Evolutionary conservation across 306 rosid species (phyloP), one percentile per base, ranked within the genome.

Genomic region (Castanea sativa): DNA sequence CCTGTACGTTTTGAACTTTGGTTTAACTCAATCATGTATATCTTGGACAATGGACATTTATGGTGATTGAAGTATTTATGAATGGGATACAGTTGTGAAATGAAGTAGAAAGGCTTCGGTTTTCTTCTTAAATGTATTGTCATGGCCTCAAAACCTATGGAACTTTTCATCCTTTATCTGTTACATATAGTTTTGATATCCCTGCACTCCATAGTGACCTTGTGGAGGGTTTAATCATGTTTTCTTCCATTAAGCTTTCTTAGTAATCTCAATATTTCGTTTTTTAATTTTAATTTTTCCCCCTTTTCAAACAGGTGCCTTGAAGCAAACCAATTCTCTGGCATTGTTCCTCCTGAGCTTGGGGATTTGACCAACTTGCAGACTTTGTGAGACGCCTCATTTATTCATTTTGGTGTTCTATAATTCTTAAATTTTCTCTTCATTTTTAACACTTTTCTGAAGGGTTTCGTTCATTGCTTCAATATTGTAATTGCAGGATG

Each of bases 261-360:
- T 43, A 30, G 33, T 20, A 41, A 73, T 75, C 57, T 75, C 60
- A 55, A 21, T 10, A 45, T 14, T 5, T 38, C 5, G 4, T 71
- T 21, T 61, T 41, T 41, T 41, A 41, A 41, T 41, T 41, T 61
- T 27, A 60, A 11, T 27, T 51, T 13, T 33, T 68, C 32, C 5
- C 27, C 56, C 14, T 59, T 74, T 81, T 65, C 29, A 41, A 83
- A 85, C 79, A 94, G 98, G 82, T 11, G 0, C 85, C 97, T 94
- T 79, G 98, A 90, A 90, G 87, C 88, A 67, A 94, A 94, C 82
- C 92, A 85, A 73, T 92, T 92, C 77, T 85, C 86, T 19, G 98
- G 98, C 45, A 61, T 53, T 73, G 78, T 92, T 73, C 97, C 97
- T 61, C 78, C 86, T 76, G 81, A 91, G 77, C 93, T 94, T 45